Evolutionary conservation across 495 filamentous ascomycete species (phyloP), one percentile per base, ranked within the genome.

Genomic region (Xylaria telfairii): DNA sequence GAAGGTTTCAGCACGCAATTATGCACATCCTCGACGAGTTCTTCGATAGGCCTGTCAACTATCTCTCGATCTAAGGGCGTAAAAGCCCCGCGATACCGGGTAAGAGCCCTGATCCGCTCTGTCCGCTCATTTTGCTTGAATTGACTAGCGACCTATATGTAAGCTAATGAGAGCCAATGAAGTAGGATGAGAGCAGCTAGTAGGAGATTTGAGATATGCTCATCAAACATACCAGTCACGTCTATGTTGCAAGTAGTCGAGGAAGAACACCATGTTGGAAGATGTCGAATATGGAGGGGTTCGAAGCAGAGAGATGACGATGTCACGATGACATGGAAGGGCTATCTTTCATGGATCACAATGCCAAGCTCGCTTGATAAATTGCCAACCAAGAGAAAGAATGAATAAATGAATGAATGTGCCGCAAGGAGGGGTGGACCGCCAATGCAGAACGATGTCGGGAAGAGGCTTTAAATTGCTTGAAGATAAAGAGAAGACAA

Each of bases 1-100:
- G 91, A 79, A 0, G 94, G 90, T 4, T 87, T 82, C 51, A 90
- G 79, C n/a, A 83, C 79, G 28, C 88, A 83, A 10, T 88, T 84
- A 39, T 96, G 93, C 19, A 99, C 91, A 81, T 90, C 88, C 54
- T 89, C 80, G 4, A 97, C 94, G 24, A 98, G 87, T 61, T 91
- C 81, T 51, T 91, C 87, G 71, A 98, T 94, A 28, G 93, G 89
- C 68, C 90, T 90, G 39, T 90, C 83, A 62, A 98, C 85, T 57
- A 93, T 90, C 0, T 82, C 76, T 26, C 86, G 85, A 63, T 98
- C 93, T 13, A 80, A 37, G 1, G 79, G 39, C 1, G 88, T 88
- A 67, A 96, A 85, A 13, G 89, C 82, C 21, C 79, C 81, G 56
- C 88, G 91, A 82, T 98, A 98, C 6, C 77, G 75, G 7, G 83